Percentiles rank a stretch among this genome's conserved stretches.
These are phyloP conservation scores for Withania somnifera DNA, from an alignment of 305 asterid species.

Conservation along the genomic window DNA sequence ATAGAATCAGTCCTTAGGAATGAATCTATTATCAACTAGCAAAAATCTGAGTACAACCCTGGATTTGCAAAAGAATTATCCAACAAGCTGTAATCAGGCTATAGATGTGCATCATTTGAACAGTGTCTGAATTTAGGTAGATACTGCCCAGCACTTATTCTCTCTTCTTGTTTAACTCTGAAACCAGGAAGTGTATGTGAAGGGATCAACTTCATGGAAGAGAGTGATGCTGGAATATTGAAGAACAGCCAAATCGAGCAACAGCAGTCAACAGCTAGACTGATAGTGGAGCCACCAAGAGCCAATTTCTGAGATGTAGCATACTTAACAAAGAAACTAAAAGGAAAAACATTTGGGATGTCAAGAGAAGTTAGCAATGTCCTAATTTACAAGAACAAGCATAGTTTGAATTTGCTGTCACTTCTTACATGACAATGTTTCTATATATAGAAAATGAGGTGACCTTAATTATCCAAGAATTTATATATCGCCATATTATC, in stretches of 20 bases:
- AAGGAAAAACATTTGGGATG: background rate
- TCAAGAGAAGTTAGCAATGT: background rate
- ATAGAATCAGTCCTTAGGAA: background rate
- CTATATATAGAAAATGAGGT: background rate
- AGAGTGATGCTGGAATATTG: background rate
- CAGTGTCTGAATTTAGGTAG: background rate
- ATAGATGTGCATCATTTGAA: background rate
- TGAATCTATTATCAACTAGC: background rate
- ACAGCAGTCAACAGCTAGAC: background rate
- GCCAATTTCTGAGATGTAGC: background rate
- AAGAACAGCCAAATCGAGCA: background rate
- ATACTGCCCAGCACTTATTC: background rate
- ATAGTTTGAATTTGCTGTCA: background rate
- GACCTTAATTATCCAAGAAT: background rate
- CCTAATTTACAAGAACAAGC: background rate
- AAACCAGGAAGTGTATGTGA: background rate
- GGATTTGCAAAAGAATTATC: background rate
- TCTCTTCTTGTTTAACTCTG: background rate
- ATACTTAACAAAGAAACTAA: background rate
- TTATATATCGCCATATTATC: background rate
- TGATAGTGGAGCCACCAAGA: background rate
- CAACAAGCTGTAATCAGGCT: background rate
- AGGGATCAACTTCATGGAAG: background rate
- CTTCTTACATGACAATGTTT: background rate
- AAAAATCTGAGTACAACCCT: background rate